A percentile compares a stretch with the other conserved stretches of the same genome.
These are phyloP conservation scores for Salvia miltiorrhiza DNA, from an alignment of 257 asterid genomes.

Conservation along the genomic window DNA sequence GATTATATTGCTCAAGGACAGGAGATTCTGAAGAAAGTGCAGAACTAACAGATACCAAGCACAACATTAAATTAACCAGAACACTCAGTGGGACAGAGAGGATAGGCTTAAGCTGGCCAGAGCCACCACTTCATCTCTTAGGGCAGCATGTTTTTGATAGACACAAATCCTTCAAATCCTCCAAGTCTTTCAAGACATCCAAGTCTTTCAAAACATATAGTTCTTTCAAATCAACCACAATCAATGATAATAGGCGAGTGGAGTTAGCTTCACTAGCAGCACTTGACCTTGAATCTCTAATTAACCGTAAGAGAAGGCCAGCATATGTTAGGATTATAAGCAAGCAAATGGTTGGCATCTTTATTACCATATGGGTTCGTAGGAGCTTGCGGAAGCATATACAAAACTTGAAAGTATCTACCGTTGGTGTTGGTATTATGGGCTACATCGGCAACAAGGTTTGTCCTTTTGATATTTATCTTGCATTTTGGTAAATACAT, in stretches of 20 bases:
- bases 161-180: slow-evolving; percentile 47
- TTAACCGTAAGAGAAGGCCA: slow-evolving; percentile 70
- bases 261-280: slow-evolving; percentile 55
- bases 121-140: slow-evolving; percentile 64
- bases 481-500: slow-evolving; percentile 5
- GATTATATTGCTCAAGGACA: slow-evolving; percentile 46
- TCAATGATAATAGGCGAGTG: slow-evolving; percentile 30
- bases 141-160: slow-evolving; percentile 50
- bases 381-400: slow-evolving; percentile 81
- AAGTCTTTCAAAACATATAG: slow-evolving; percentile 46
- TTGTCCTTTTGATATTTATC: slow-evolving; percentile 23
- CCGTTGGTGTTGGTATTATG: slow-evolving; percentile 97
- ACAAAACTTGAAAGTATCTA: slow-evolving; percentile 66
- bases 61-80: slow-evolving; percentile 41
- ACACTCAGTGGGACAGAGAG: slow-evolving; percentile 64
- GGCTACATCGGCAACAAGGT: slow-evolving; percentile 99
- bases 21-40: slow-evolving; percentile 41
- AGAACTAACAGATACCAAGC: slow-evolving; percentile 28
- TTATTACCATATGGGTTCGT: slow-evolving; percentile 86
- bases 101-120: slow-evolving; percentile 95
- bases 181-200: slow-evolving; percentile 45
- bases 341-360: slow-evolving; percentile 96
- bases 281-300: slow-evolving; percentile 69
- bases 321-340: slow-evolving; percentile 80
- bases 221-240: slow-evolving; percentile 48